Conservation (phyloP, 805 yeast genomes). For the Zygotorulaspora sp. region DNA sequence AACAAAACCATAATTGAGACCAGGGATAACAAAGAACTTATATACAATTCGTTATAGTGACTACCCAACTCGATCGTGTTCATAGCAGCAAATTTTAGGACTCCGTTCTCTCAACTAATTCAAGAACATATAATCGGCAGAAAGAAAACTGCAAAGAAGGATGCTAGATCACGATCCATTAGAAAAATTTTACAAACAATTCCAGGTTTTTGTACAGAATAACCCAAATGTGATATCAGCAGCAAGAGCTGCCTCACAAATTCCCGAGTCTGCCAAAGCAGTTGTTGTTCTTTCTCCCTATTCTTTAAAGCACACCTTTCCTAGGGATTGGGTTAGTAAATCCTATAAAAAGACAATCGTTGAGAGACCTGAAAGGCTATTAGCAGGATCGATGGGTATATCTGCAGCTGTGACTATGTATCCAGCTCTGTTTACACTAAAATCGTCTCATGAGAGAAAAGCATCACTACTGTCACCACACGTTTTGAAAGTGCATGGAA, state of each 20-base stretch:
- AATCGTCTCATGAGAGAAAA: constrained; percentile 38
- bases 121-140: neutral
- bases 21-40: no score
- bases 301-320: constrained; percentile 66
- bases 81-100: neutral
- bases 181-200: constrained; percentile 41
- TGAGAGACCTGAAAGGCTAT: constrained; percentile 75
- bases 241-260: constrained; percentile 33
- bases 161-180: constrained; percentile 31
- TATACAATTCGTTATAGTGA: no score
- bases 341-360: constrained; percentile 63
- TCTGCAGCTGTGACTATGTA: constrained; percentile 67
- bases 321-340: constrained; percentile 72
- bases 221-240: constrained; percentile 37
- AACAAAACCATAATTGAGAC: no score
- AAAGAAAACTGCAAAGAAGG: neutral
- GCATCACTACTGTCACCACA: constrained; percentile 53
- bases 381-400: constrained; percentile 74
- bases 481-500: constrained; percentile 67
- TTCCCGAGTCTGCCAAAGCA: constrained; percentile 44
- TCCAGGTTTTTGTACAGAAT: constrained; percentile 40
- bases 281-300: constrained; percentile 64
- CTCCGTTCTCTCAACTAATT: no score
- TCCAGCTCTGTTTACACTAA: constrained; percentile 53
- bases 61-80: no score